These are phyloP conservation scores for Kazachstania kunashirensis DNA, from an alignment of 805 yeast species.

Conservation along the genomic window DNA sequence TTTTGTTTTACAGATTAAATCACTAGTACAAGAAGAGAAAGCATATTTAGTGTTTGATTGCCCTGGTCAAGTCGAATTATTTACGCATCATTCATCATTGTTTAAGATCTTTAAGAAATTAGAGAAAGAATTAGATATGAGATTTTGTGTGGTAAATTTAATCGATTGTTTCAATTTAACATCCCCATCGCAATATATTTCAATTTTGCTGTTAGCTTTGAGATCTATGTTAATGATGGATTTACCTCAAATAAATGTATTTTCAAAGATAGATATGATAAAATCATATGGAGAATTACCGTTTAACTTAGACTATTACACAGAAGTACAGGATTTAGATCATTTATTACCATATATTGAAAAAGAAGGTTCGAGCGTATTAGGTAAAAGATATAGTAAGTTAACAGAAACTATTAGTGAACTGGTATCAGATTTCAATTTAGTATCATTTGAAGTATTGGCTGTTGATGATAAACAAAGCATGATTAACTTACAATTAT, in stretches of 20 bases:
- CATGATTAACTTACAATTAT: slow-evolving; percentile 72
- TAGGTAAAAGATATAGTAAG: slow-evolving; percentile 52
- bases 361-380: slow-evolving; percentile 57
- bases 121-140: slow-evolving; percentile 52
- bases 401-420: slow-evolving; percentile 75
- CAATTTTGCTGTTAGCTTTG: slow-evolving; percentile 67
- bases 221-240: slow-evolving; percentile 90
- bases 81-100: slow-evolving; percentile 78
- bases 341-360: slow-evolving; percentile 59
- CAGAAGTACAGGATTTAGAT: slow-evolving; percentile 80
- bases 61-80: slow-evolving; percentile 94
- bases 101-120: slow-evolving; percentile 55
- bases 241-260: slow-evolving; percentile 85
- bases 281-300: slow-evolving; percentile 72
- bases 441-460: slow-evolving; percentile 81
- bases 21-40: slow-evolving; percentile 44
- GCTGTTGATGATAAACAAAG: slow-evolving; percentile 85
- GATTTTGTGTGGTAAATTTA: slow-evolving; percentile 77
- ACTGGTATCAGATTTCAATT: slow-evolving; percentile 73
- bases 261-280: slow-evolving; percentile 81
- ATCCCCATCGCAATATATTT: slow-evolving; percentile 81
- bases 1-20: slow-evolving; percentile 46
- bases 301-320: slow-evolving; percentile 73
- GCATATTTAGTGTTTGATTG: slow-evolving; percentile 76
- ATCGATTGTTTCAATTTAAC: slow-evolving; percentile 77